These are phyloP conservation scores for Termitomyces sp. DNA, from an alignment of 768 basidiomycete genomes.

Conservation along the genomic window DNA sequence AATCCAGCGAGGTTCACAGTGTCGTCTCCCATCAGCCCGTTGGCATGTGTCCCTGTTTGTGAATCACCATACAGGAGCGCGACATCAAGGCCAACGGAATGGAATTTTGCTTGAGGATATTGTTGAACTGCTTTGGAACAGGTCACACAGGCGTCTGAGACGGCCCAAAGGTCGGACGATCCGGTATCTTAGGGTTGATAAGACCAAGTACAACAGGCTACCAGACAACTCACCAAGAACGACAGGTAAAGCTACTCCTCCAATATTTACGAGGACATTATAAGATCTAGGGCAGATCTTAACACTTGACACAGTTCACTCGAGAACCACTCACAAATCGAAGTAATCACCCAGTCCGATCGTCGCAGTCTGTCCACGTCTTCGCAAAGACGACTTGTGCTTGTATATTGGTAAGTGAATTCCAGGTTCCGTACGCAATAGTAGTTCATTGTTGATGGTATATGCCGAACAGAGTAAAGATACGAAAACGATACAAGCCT, in stretches of 20 bases:
- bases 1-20: too few relatives aligned
- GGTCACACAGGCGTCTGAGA: conserved; percentile 51
- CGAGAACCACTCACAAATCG: conserved; percentile 47
- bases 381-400: conserved; percentile 13
- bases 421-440: conserved; percentile 23
- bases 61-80: conserved; percentile 68
- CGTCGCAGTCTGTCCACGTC: conserved; percentile 29
- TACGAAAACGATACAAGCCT: conserved; percentile 1
- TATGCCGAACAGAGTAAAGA: conserved; percentile 3
- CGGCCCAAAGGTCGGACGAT: conserved; percentile 73
- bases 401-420: conserved; percentile 33
- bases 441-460: background rate
- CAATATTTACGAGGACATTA: conserved; percentile 54
- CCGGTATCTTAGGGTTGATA: conserved; percentile 51
- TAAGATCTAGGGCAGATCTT: conserved; percentile 44
- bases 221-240: conserved; percentile 46
- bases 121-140: conserved; percentile 33
- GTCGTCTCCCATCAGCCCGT: conserved; percentile 61
- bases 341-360: conserved; percentile 56
- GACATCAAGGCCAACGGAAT: conserved; percentile 40
- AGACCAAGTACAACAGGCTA: background rate
- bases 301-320: background rate
- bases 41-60: conserved; percentile 60
- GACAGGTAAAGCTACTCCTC: conserved; percentile 45
- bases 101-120: conserved; percentile 49